A percentile compares a stretch with the other conserved stretches of the same genome.
These are phyloP conservation scores for Syzygium oleosum DNA, from an alignment of 345 rosid genomes.

Conservation along the genomic window DNA sequence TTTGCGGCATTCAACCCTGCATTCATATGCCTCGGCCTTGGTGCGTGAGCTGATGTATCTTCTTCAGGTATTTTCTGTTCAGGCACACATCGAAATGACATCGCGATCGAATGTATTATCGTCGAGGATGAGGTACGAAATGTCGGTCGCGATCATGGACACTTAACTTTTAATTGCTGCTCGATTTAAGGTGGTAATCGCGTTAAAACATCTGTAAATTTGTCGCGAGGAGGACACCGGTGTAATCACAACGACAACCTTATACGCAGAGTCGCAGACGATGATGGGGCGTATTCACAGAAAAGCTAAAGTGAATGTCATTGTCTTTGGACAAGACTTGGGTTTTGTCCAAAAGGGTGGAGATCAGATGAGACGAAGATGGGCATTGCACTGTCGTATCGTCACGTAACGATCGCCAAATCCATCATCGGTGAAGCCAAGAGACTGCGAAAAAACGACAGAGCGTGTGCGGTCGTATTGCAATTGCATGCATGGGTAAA, in stretches of 20 bases:
- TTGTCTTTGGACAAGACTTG: background rate
- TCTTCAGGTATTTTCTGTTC: too few relatives aligned
- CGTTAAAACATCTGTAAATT: background rate
- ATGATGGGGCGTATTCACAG: background rate
- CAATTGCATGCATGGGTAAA: background rate
- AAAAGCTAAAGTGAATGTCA: background rate
- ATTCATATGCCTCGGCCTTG: background rate
- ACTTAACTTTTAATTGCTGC: background rate
- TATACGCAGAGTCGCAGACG: background rate
- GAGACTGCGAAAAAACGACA: background rate
- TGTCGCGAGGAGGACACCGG: too few relatives aligned
- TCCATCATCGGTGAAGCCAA: background rate
- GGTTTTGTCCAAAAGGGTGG: background rate
- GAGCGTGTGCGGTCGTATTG: background rate
- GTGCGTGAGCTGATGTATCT: too few relatives aligned
- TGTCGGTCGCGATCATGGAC: accelerated
- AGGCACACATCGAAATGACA: too few relatives aligned
- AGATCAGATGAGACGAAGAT: background rate
- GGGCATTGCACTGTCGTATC: background rate
- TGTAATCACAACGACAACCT: background rate
- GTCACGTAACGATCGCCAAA: background rate
- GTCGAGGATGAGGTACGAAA: background rate
- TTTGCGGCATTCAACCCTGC: accelerated
- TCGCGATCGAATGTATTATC: too few relatives aligned
- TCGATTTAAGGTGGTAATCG: background rate